Evolutionary conservation across 148 eudicot species (phyloP).

Genomic region (Rhododendron mucronatum): DNA sequence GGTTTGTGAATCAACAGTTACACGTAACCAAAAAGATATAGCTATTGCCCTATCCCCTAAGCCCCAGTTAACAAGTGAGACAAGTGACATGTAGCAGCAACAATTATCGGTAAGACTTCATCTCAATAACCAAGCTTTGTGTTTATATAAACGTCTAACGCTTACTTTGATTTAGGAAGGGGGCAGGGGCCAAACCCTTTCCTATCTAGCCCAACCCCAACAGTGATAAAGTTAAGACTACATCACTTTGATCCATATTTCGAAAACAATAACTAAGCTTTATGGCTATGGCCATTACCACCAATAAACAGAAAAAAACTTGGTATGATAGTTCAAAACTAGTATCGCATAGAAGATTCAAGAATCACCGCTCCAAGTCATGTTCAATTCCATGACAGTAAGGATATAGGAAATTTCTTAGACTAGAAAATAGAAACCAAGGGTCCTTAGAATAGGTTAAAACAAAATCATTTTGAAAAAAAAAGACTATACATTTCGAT

Average conservation of each 20-base stretch:
- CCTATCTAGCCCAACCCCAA: neutral
- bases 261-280: neutral
- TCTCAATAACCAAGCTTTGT: neutral
- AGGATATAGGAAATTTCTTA: neutral
- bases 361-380: neutral
- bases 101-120: neutral
- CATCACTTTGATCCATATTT: neutral
- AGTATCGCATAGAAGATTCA: neutral
- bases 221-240: neutral
- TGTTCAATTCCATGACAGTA: neutral
- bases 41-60: neutral
- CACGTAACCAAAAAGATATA: neutral
- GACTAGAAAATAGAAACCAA: neutral
- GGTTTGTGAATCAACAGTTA: neutral
- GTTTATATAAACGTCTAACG: neutral
- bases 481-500: neutral
- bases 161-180: neutral
- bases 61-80: neutral
- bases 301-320: neutral
- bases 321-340: neutral
- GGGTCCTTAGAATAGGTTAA: neutral
- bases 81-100: neutral
- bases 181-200: neutral
- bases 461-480: conserved; percentile 14
- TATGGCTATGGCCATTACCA: neutral